phyloP scores from a whole-genome alignment of 2,329 filamentous ascomycete genomes.

The Sporothrix pseudoabietina region DNA sequence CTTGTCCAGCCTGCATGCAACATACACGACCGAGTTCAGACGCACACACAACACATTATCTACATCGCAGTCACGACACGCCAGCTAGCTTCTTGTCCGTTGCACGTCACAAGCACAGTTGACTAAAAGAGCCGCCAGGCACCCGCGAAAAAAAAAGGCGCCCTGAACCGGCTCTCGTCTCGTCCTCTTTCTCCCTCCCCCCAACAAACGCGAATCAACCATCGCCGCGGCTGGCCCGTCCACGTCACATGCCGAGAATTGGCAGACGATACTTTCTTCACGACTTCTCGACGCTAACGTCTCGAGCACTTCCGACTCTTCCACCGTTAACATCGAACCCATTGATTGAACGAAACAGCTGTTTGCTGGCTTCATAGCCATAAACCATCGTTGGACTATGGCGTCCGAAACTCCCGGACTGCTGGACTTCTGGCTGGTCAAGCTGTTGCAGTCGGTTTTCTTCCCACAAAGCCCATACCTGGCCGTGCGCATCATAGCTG shows the following conservation, averaged over 20 bases:
- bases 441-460: constrained; percentile 31
- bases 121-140: constrained; percentile 1
- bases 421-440: constrained; percentile 29
- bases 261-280: neutral
- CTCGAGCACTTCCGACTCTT: neutral
- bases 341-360: neutral
- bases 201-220: neutral
- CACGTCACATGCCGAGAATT: constrained; percentile 13
- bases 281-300: neutral
- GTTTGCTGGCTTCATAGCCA: neutral
- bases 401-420: constrained; percentile 26
- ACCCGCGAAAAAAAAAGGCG: neutral
- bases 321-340: neutral
- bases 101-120: neutral
- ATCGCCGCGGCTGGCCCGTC: neutral
- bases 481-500: constrained; percentile 33
- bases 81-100: neutral
- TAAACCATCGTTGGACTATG: neutral
- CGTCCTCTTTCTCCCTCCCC: neutral
- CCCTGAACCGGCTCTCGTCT: neutral
- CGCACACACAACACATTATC: neutral
- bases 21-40: neutral
- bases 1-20: neutral
- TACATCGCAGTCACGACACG: neutral
- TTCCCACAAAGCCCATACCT: constrained; percentile 30